These are phyloP conservation scores for Epichloe sp. DNA, from an alignment of 2,329 filamentous ascomycete species.

Conservation along the genomic window DNA sequence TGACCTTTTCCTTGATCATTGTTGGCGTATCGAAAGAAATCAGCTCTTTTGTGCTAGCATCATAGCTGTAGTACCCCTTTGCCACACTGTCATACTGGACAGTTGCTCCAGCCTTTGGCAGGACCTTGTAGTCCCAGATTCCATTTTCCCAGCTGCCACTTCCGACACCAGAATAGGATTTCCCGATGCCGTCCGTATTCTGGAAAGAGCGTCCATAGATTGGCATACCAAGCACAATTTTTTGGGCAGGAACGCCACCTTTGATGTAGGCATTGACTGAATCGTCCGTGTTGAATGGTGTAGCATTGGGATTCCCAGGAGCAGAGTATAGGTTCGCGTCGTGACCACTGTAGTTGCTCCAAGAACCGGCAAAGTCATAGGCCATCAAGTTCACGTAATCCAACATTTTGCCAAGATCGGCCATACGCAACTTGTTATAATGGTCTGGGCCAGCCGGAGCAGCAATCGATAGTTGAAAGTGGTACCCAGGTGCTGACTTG, in stretches of 20 bases:
- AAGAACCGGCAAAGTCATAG: constrained; percentile 66
- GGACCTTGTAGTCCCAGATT: constrained; percentile 68
- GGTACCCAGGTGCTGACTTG: constrained; percentile 30
- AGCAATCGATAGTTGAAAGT: constrained; percentile 42
- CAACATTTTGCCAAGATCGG: constrained; percentile 32
- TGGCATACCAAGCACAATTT: constrained; percentile 68
- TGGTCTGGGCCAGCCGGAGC: constrained; percentile 35
- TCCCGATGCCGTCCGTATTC: constrained; percentile 49
- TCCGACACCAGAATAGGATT: constrained; percentile 50
- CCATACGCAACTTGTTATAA: constrained; percentile 35
- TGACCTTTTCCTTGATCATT: constrained; percentile 47
- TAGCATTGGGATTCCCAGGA: constrained; percentile 37
- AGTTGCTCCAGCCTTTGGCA: constrained; percentile 48
- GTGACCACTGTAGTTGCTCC: constrained; percentile 51
- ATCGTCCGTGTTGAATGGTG: constrained; percentile 55
- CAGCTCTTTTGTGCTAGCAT: constrained; percentile 44
- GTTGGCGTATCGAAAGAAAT: constrained; percentile 58
- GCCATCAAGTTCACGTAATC: constrained; percentile 58
- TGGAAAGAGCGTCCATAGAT: constrained; percentile 28
- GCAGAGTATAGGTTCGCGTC: constrained; percentile 57
- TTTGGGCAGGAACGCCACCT: constrained; percentile 46
- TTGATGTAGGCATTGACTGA: constrained; percentile 54
- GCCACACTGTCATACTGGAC: constrained; percentile 43
- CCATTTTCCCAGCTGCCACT: constrained; percentile 59
- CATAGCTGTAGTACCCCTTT: constrained; percentile 63